Conservation (phyloP, 2,329 filamentous ascomycete species). For the Fusarium nodosum region DNA sequence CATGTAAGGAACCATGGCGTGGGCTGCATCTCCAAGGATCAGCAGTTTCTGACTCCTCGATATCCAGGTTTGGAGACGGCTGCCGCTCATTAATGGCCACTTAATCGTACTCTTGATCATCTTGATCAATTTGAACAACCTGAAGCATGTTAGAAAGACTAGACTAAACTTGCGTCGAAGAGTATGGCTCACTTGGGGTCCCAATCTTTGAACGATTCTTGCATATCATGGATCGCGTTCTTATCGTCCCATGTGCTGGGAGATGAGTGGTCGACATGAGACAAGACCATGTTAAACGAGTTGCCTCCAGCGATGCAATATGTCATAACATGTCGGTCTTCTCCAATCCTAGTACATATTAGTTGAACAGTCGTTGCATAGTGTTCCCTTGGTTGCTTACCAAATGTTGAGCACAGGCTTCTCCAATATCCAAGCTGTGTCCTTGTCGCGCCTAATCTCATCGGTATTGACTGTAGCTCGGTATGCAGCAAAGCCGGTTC, state of each 20-base stretch:
- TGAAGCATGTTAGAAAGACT: too few species aligned
- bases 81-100: constrained; percentile 1
- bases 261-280: background rate
- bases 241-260: background rate
- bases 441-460: background rate
- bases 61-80: background rate
- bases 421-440: background rate
- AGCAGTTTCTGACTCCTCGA: constrained; percentile 7
- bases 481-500: constrained; percentile 12
- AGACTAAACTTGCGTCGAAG: too few species aligned
- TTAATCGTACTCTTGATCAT: constrained; percentile 1
- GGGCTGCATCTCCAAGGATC: constrained; percentile 13
- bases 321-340: constrained; percentile 17
- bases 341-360: background rate
- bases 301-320: constrained; percentile 10
- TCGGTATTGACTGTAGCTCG: background rate
- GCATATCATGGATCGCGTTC: constrained; percentile 6
- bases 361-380: rapidly evolving
- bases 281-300: constrained; percentile 19
- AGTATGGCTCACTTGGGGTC: constrained; percentile 4
- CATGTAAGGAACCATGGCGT: constrained; percentile 23
- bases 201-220: constrained; percentile 3
- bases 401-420: constrained; percentile 12
- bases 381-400: rapidly evolving
- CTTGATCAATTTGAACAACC: background rate